A percentile compares a stretch with the other conserved stretches of the same genome.
Conservation (phyloP, 495 filamentous ascomycete genomes). For the Haplographium delicatum region DNA sequence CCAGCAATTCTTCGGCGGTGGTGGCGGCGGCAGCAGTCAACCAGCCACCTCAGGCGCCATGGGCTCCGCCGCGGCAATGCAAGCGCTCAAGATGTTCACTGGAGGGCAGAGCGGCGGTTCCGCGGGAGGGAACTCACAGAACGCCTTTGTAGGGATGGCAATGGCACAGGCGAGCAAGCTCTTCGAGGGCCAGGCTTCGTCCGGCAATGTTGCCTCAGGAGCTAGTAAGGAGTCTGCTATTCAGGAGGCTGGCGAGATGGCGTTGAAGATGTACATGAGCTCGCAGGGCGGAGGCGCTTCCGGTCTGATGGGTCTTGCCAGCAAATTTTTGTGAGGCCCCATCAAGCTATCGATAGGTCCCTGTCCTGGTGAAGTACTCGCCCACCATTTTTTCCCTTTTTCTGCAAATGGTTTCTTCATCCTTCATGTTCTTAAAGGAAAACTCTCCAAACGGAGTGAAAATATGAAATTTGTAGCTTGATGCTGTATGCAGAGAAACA, state of each 20-base stretch:
- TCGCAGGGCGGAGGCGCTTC: slow-evolving; percentile 29
- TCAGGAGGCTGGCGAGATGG: slow-evolving; percentile 49
- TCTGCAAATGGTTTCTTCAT: too few species aligned
- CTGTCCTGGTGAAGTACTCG: too few species aligned
- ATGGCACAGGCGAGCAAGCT: slow-evolving; percentile 51
- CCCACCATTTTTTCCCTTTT: too few species aligned
- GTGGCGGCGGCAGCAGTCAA: slow-evolving; percentile 30
- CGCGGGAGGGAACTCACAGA: slow-evolving; percentile 22
- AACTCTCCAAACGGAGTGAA: too few species aligned
- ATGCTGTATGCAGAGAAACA: too few species aligned
- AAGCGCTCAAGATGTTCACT: slow-evolving; percentile 61
- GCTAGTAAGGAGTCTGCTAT: slow-evolving; percentile 46
- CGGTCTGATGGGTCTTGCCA: slow-evolving; percentile 34
- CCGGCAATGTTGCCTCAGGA: slow-evolving; percentile 39
- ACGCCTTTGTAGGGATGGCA: slow-evolving; percentile 46
- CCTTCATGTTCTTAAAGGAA: too few species aligned
- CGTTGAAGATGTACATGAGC: slow-evolving; percentile 51
- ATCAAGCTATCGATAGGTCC: too few species aligned
- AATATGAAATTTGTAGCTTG: too few species aligned
- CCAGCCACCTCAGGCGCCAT: slow-evolving; percentile 38
- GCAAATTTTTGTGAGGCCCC: slow-evolving; percentile 35
- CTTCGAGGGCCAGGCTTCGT: slow-evolving; percentile 42
- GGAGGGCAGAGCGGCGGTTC: slow-evolving; percentile 32
- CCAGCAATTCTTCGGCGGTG: slow-evolving; percentile 44
- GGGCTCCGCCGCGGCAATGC: slow-evolving; percentile 60